A percentile compares a stretch with the other conserved stretches of the same genome.
Conservation (phyloP, 768 basidiomycete species). For the Phanerochaete sordida region DNA sequence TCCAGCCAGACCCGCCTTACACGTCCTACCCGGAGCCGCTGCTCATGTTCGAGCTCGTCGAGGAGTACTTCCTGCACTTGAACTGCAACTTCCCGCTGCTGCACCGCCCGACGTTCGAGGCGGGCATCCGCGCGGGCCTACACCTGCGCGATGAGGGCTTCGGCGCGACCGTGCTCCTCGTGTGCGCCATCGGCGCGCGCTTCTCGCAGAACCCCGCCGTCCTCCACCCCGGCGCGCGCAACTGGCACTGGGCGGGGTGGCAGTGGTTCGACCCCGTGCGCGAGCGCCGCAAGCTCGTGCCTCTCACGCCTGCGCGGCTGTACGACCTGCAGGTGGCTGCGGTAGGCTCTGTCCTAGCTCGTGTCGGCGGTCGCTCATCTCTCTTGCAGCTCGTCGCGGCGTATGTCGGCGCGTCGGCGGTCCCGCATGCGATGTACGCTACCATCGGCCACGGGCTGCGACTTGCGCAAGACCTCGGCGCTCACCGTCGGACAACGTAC, state of each 20-base stretch:
- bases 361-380: neutral
- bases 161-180: slow-evolving; percentile 33
- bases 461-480: slow-evolving; percentile 60
- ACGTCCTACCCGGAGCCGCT: slow-evolving; percentile 21
- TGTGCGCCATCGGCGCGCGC: slow-evolving; percentile 22
- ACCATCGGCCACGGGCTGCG: slow-evolving; percentile 45
- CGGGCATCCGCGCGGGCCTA: slow-evolving; percentile 27
- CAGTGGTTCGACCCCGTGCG: slow-evolving; percentile 53
- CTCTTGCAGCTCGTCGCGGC: neutral
- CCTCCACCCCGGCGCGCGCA: slow-evolving; percentile 12
- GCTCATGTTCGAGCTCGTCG: slow-evolving; percentile 34
- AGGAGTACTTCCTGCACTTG: slow-evolving; percentile 37
- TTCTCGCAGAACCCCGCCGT: slow-evolving; percentile 19
- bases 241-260: slow-evolving; percentile 25
- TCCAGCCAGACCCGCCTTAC: slow-evolving; percentile 3
- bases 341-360: slow-evolving; percentile 34
- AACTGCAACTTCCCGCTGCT: slow-evolving; percentile 39
- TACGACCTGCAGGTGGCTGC: slow-evolving; percentile 66
- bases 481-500: slow-evolving; percentile 64
- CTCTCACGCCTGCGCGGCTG: slow-evolving; percentile 44
- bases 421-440: slow-evolving; percentile 5
- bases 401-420: slow-evolving; percentile 8
- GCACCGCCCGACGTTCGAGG: slow-evolving; percentile 37
- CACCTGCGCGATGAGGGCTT: slow-evolving; percentile 35
- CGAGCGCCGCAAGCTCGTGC: slow-evolving; percentile 45